Conservation (phyloP, 78 protist species). For the Planoprotostelium fungivorum region DNA sequence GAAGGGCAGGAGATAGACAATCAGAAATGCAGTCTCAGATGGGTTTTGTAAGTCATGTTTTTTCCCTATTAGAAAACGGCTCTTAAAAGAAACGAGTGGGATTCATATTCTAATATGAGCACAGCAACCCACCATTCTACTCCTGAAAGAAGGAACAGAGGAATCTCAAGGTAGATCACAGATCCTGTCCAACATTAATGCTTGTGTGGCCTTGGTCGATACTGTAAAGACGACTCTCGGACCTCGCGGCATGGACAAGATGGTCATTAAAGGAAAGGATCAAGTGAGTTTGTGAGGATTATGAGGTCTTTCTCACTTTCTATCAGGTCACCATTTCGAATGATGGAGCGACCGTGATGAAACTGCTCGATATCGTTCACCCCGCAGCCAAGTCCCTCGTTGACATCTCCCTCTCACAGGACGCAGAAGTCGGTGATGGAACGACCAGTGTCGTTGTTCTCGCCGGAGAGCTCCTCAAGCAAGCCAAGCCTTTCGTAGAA, state of each 20-base stretch:
- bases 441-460: slow-evolving; percentile 98
- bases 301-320: background rate
- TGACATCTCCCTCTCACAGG: slow-evolving; percentile 98
- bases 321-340: slow-evolving; percentile 90
- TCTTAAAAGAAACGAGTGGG: too few relatives aligned
- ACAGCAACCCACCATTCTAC: slow-evolving; percentile 87
- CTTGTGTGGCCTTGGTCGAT: slow-evolving; percentile 84
- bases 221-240: slow-evolving; percentile 79
- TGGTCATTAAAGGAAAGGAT: slow-evolving; percentile 60
- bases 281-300: background rate
- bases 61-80: too few relatives aligned
- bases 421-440: slow-evolving; percentile 99
- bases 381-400: slow-evolving; percentile 99
- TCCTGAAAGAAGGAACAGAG: slow-evolving; percentile 99
- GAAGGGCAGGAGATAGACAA: too few relatives aligned
- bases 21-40: too few relatives aligned
- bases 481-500: slow-evolving; percentile 94
- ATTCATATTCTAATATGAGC: background rate
- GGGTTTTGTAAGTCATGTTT: too few relatives aligned
- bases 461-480: slow-evolving; percentile 94
- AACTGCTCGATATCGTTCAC: slow-evolving; percentile 96
- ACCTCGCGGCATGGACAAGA: slow-evolving; percentile 95
- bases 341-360: slow-evolving; percentile 99
- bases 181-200: slow-evolving; percentile 96
- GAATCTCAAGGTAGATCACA: slow-evolving; percentile 97